Conservation (phyloP, 805 yeast genomes). For the Cyberlindnera nakhonratchasimensis region DNA sequence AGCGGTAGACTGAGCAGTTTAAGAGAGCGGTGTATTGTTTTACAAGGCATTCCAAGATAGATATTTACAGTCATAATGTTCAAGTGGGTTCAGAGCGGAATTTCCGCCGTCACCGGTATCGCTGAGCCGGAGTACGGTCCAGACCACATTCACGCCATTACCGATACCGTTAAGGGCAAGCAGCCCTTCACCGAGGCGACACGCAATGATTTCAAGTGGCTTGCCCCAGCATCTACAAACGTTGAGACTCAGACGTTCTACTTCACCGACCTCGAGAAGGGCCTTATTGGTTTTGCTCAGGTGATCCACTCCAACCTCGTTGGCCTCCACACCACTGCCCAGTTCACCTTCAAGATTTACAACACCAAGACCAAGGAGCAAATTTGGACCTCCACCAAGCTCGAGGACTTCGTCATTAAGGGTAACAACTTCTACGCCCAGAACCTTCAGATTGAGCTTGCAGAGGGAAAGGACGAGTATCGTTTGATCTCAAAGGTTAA, state of each 20-base stretch:
- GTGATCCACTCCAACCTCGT: conserved; percentile 89
- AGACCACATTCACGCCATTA: conserved; percentile 85
- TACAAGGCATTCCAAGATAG: no score
- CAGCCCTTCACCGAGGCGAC: conserved; percentile 59
- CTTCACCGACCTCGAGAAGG: conserved; percentile 59
- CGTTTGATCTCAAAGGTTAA: conserved; percentile 63
- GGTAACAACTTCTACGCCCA: conserved; percentile 82
- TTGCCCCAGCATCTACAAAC: conserved; percentile 71
- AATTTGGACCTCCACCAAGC: conserved; percentile 89
- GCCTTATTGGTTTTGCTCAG: conserved; percentile 85
- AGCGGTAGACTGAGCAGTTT: no score
- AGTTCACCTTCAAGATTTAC: conserved; percentile 84
- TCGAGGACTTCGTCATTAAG: conserved; percentile 70
- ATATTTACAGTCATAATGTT: no score
- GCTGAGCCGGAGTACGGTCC: conserved; percentile 97
- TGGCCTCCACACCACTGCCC: conserved; percentile 87
- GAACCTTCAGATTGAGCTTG: conserved; percentile 58
- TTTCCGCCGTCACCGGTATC: conserved; percentile 94
- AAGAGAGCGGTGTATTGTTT: no score
- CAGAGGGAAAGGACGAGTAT: conserved; percentile 49
- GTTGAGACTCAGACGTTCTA: conserved; percentile 96
- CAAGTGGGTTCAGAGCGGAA: conserved; percentile 80
- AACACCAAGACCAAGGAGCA: conserved; percentile 43
- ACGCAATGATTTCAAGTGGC: conserved; percentile 72
- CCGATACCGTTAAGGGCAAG: conserved; percentile 51